phyloP scores from a whole-genome alignment of 2,329 filamentous ascomycete genomes.

The Fusarium pseudocircinatum region DNA sequence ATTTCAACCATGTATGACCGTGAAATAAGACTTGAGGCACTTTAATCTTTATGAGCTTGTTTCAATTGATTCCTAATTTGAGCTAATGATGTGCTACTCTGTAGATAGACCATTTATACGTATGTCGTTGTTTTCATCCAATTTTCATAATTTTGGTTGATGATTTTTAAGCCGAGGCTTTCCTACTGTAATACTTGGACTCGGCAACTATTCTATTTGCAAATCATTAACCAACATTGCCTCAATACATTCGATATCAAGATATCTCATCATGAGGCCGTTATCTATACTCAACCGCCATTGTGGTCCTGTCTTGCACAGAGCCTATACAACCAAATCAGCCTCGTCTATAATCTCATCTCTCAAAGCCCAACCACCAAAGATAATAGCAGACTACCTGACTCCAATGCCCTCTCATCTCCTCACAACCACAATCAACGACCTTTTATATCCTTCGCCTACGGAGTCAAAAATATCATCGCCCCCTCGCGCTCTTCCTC shows the following conservation, averaged over 20 bases:
- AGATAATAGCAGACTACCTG: slow-evolving; percentile 56
- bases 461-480: slow-evolving; percentile 29
- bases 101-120: not conserved
- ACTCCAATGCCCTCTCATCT: slow-evolving; percentile 71
- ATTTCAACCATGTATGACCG: too few species aligned
- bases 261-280: not conserved
- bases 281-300: slow-evolving; percentile 8
- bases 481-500: slow-evolving; percentile 58
- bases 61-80: too few species aligned
- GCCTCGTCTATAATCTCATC: slow-evolving; percentile 18
- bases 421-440: slow-evolving; percentile 69
- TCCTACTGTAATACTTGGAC: not conserved
- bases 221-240: not conserved
- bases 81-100: not conserved
- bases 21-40: not conserved
- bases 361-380: slow-evolving; percentile 44
- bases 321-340: slow-evolving; percentile 12
- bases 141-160: not conserved
- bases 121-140: not conserved
- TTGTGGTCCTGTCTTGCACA: not conserved
- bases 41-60: not conserved
- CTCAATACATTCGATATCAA: not conserved
- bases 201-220: not conserved
- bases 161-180: not conserved
- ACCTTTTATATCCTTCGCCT: slow-evolving; percentile 55